phyloP scores from a whole-genome alignment of 108 stramenopile species.

The Conticribra guillardii region DNA sequence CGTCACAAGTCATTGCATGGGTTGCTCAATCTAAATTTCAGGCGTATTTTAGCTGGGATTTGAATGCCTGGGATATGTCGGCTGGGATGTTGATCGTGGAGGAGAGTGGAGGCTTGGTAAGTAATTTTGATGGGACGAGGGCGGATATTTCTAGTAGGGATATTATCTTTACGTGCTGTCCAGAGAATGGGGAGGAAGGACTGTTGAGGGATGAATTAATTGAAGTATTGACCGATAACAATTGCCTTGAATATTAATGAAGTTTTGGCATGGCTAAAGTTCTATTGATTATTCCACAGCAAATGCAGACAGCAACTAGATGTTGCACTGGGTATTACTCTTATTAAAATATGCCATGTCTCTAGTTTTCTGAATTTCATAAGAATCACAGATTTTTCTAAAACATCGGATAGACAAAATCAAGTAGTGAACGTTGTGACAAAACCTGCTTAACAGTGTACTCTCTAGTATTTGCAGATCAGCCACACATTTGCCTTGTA shows the following conservation, averaged over 20 bases:
- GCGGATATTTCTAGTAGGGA: conserved; percentile 49
- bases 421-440: too few species aligned
- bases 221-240: conserved; percentile 33
- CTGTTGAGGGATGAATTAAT: conserved; percentile 46
- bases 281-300: too few species aligned
- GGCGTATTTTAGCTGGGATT: conserved; percentile 83
- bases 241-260: conserved; percentile 46
- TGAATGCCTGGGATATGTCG: conserved; percentile 83
- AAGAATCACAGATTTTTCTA: too few species aligned
- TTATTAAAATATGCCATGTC: too few species aligned
- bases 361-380: too few species aligned
- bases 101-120: conserved; percentile 77
- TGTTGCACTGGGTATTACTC: too few species aligned
- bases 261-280: too few species aligned
- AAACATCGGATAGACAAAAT: too few species aligned
- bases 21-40: conserved; percentile 79
- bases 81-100: conserved; percentile 75
- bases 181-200: conserved; percentile 29
- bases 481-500: too few species aligned
- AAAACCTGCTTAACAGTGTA: too few species aligned
- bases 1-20: conserved; percentile 85
- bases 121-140: conserved; percentile 64
- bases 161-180: conserved; percentile 50
- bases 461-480: too few species aligned
- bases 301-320: too few species aligned